A percentile compares a stretch with the other conserved stretches of the same genome.
These are phyloP conservation scores for Fusarium subtropicale DNA, from an alignment of 2,329 filamentous ascomycete species.

Conservation along the genomic window DNA sequence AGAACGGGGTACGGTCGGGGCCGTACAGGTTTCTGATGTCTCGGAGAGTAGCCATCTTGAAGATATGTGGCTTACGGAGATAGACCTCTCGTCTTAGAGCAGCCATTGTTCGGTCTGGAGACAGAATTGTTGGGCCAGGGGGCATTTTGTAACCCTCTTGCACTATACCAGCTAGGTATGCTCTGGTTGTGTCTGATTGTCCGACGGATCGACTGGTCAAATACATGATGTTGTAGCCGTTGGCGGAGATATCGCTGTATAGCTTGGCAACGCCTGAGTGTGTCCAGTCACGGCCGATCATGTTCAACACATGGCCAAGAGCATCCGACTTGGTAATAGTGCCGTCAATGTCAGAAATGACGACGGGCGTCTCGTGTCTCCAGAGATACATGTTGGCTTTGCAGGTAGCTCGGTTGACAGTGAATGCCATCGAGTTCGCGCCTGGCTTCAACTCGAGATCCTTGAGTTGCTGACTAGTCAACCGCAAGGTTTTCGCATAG, in stretches of 20 bases:
- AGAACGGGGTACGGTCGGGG: slow-evolving; percentile 83
- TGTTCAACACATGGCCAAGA: slow-evolving; percentile 92
- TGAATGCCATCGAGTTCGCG: slow-evolving; percentile 95
- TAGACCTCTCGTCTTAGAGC: slow-evolving; percentile 93
- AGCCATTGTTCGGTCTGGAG: slow-evolving; percentile 93
- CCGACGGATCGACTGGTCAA: slow-evolving; percentile 94
- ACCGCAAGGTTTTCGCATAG: slow-evolving; percentile 94
- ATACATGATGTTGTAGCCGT: slow-evolving; percentile 99
- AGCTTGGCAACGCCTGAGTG: slow-evolving; percentile 96
- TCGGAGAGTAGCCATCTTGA: slow-evolving; percentile 98
- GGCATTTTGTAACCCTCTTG: slow-evolving; percentile 90
- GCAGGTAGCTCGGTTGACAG: slow-evolving; percentile 93
- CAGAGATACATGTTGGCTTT: slow-evolving; percentile 93
- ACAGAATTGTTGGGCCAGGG: slow-evolving; percentile 92
- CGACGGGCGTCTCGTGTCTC: slow-evolving; percentile 90
- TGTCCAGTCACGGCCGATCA: slow-evolving; percentile 98
- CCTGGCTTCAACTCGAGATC: slow-evolving; percentile 83
- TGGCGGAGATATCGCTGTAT: slow-evolving; percentile 93
- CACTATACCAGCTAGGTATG: slow-evolving; percentile 88
- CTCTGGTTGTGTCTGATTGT: slow-evolving; percentile 88
- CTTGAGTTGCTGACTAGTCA: slow-evolving; percentile 96
- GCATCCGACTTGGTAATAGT: slow-evolving; percentile 99
- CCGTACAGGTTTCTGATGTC: slow-evolving; percentile 93
- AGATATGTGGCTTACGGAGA: slow-evolving; percentile 94
- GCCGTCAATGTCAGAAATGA: slow-evolving; percentile 98